Conservation (phyloP, 495 filamentous ascomycete genomes). For the Pyronema omphalodes region DNA sequence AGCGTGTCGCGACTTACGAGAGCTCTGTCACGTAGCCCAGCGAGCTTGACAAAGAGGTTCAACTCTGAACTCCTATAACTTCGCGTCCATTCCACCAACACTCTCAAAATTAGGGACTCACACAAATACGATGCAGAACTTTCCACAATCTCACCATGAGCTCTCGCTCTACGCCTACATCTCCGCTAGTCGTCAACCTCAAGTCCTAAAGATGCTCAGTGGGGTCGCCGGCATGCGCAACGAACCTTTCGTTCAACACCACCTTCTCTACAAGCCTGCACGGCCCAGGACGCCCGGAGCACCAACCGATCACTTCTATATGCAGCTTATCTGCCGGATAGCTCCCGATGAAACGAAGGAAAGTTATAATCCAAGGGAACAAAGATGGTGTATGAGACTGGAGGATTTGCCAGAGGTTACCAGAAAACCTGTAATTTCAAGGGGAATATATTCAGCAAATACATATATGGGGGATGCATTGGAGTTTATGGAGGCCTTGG, state of each 20-base stretch:
- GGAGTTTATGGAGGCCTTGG: conserved; percentile 27
- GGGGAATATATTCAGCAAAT: conserved; percentile 25
- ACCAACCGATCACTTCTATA: conserved; percentile 26
- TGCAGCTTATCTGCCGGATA: conserved; percentile 26
- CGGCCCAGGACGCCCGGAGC: conserved; percentile 25
- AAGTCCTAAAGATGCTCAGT: conserved; percentile 48
- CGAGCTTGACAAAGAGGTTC: no score
- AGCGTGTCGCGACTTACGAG: no score
- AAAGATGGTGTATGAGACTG: conserved; percentile 27
- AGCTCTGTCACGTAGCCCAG: no score
- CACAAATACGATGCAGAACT: not conserved
- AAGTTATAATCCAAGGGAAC: conserved; percentile 23
- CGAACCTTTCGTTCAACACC: conserved; percentile 40
- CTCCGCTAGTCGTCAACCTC: conserved; percentile 30
- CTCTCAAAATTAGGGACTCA: no score
- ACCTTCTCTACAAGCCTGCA: conserved; percentile 47
- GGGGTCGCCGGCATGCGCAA: conserved; percentile 49
- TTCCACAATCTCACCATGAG: conserved; percentile 28
- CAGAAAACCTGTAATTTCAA: conserved; percentile 25
- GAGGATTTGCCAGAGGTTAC: conserved; percentile 30
- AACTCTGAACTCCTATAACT: no score
- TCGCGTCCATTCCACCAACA: no score
- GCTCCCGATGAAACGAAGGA: not conserved
- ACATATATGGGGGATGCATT: conserved; percentile 27
- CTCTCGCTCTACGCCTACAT: conserved; percentile 35